Evolutionary conservation across 805 yeast genomes (phyloP).

Genomic region (Vanderwaltozyma yarrowii): DNA sequence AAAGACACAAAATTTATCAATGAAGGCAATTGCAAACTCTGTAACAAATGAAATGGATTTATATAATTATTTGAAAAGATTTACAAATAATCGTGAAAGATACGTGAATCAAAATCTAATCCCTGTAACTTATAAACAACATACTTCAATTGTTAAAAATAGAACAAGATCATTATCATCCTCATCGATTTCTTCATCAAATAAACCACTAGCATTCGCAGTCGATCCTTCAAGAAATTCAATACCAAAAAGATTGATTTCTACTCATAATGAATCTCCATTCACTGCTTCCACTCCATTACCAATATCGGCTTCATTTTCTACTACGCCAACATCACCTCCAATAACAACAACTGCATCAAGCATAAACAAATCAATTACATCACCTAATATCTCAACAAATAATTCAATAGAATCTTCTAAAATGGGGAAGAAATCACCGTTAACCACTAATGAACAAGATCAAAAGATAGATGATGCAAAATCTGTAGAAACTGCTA

Average conservation of each 20-base stretch:
- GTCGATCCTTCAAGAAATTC: conserved; percentile 24
- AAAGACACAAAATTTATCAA: conserved; percentile 36
- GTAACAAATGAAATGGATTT: conserved; percentile 79
- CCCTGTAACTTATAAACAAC: conserved; percentile 64
- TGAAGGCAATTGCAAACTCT: conserved; percentile 65
- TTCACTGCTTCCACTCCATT: conserved; percentile 11
- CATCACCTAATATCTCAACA: no score
- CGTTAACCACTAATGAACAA: no score
- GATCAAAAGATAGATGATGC: not conserved
- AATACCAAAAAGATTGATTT: conserved; percentile 24
- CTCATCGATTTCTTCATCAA: not conserved
- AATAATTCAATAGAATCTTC: no score
- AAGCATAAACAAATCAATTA: not conserved
- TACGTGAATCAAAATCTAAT: conserved; percentile 35
- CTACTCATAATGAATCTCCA: conserved; percentile 29
- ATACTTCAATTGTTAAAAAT: conserved; percentile 42
- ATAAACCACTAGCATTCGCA: conserved; percentile 19
- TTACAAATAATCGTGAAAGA: conserved; percentile 27
- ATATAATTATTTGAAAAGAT: conserved; percentile 51
- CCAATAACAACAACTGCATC: not conserved
- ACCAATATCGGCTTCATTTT: not conserved
- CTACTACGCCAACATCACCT: not conserved
- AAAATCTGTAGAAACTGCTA: not conserved
- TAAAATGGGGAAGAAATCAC: no score
- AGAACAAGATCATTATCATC: conserved; percentile 1